Base-by-base conservation (phyloP, 306 rosid genomes). In the Abrus precatorius region DNA sequence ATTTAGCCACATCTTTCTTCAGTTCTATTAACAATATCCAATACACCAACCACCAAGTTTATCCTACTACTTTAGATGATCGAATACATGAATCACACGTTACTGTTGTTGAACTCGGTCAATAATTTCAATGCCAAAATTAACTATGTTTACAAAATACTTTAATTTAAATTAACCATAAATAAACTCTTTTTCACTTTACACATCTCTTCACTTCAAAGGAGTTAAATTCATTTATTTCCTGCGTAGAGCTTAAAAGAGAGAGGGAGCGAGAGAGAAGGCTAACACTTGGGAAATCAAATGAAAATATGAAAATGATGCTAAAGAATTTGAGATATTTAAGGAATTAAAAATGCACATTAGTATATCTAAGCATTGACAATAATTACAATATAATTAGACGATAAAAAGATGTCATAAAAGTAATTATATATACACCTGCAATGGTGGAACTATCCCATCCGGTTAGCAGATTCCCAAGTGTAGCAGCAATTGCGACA, bases 381-480 rank as follows among this genome's bases (percentile, higher is more conserved):
- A 10, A 61, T 61, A 13, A 61, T 32, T 7, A 74, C 29, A 14
- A 41, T 63, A n/a, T 36, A 63, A 36, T 62, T 43, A 9, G 14
- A 30, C 12, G 5, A 30, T 44, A 45, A 59, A 72, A 6, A 9
- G 5, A 75, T 75, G 28, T 32, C 6, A 9, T 61, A 48, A 30
- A 34, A 63, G 12, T 34, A 6, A 2, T 28, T 9, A 41, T 0
- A 44, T 3, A 54, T 69, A 7, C 52, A 95, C 99, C 98, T 68
- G 98, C 98, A 38, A 95, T 88, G 54, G 97, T 90, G 13, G 99
- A 94, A 90, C 94, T 91, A 81, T 95, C 99, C 99, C 99, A 95
- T 84, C 99, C 99, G 64, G 89, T 88, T 53, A 95, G 69, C 44
- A 95, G 44, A 78, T 87, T 93, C 41, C 99, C 99, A 38, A 95